Base-by-base conservation (phyloP, 1,284 basidiomycete species). In the Puccinia hordei region DNA sequence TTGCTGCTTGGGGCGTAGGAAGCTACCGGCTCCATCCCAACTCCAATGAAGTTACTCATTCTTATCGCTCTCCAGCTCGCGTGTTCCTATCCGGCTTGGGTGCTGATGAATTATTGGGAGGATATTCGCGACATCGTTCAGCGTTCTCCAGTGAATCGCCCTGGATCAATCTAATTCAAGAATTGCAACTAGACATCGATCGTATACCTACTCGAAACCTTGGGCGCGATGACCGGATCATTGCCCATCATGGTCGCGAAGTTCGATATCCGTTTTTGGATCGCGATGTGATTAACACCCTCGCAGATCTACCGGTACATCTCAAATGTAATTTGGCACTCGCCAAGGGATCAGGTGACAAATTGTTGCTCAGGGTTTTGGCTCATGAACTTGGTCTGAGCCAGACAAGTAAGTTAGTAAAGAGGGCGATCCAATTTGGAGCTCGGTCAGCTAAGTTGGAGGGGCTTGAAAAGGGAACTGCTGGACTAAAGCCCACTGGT, bases 81-180 rank as follows among this genome's bases (percentile, higher is more conserved):
- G 94, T 98, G 0, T 88, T 98, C 22, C 86, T 99, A 30, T 96
- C 91, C 81, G 97, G 97, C 0, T 87, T 99, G 1, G 97, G 97
- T 0, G 94, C 97, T 0, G 96, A 99, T 85, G 96, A 99, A 85
- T 88, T 98, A 38, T 88, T 99, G 0, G 97, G 94, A 0, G 97
- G 97, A 0, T 99, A 99, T 86, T 90, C 92, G 0, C 89, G 97
- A 69, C 95, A 98, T 87, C 90, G 93, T 17, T 90, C 90, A 13
- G 92, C 91, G 0, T 98, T 90, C 85, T 27, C 44, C 2, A 81
- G 66, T 8, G 66, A 57, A 22, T 81, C 81, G 0, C 24, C 80
- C 17, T 77, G 75, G 75, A 59, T 22, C 9, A 53, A 38, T 5
- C 44, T 77, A 15, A 77, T 77, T 44, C 41, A 66, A 35, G 75